Percentiles rank a stretch among this genome's conserved stretches.
Conservation (phyloP, 192 early-diverging fungal genomes). For the Endogone sp. region DNA sequence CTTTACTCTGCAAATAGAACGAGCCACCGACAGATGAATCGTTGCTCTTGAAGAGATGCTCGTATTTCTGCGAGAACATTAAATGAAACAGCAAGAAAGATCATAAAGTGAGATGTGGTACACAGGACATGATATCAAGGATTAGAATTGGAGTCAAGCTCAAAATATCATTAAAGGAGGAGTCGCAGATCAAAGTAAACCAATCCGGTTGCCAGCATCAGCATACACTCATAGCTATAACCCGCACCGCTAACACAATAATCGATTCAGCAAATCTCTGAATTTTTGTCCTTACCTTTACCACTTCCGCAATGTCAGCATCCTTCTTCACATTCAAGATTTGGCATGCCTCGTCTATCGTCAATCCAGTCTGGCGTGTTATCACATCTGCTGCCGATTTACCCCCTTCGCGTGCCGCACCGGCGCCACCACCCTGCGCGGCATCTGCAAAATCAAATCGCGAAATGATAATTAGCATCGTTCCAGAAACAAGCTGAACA, state of each 20-base stretch:
- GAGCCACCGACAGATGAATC: constrained; percentile 84
- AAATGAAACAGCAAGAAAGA: no score
- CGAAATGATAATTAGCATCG: neutral
- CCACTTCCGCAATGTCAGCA: constrained; percentile 43
- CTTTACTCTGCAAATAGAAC: constrained; percentile 92
- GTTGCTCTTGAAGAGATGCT: constrained; percentile 84
- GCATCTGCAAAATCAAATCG: constrained; percentile 43
- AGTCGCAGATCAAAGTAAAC: no score
- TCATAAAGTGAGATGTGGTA: no score
- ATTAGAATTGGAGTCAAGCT: no score
- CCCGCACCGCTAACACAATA: no score
- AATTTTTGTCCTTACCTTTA: constrained; percentile 34
- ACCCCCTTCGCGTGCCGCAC: constrained; percentile 40
- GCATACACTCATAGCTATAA: no score
- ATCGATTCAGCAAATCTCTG: neutral
- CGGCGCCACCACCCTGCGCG: constrained; percentile 60
- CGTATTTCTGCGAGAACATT: constrained; percentile 73
- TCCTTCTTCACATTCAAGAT: constrained; percentile 84
- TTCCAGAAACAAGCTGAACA: neutral
- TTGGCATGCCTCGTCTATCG: constrained; percentile 85
- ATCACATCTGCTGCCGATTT: constrained; percentile 65
- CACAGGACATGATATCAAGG: no score
- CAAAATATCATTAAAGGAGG: no score
- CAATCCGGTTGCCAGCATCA: no score
- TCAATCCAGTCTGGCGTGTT: constrained; percentile 77